These are phyloP conservation scores for Fragilariopsis cylindrus DNA, from an alignment of 108 stramenopile genomes.

Conservation along the genomic window DNA sequence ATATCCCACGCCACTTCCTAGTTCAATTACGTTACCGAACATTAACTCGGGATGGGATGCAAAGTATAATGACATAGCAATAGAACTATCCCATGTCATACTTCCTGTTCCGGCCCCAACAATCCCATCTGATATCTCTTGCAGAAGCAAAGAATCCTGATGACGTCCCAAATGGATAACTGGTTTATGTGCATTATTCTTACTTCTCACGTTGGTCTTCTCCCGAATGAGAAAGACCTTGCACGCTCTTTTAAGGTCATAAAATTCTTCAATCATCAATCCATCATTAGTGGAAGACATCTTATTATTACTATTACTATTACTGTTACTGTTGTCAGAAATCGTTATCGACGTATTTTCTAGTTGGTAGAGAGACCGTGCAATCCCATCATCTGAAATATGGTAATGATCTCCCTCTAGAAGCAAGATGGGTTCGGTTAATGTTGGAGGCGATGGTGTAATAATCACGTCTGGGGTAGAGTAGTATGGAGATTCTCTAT, in stretches of 20 bases:
- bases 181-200: background rate
- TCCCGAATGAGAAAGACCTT: constrained; percentile 47
- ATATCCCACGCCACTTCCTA: constrained; percentile 60
- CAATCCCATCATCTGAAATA: constrained; percentile 50
- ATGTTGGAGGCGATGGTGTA: constrained; percentile 1
- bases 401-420: constrained; percentile 56
- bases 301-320: too few species aligned
- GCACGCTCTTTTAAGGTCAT: constrained; percentile 42
- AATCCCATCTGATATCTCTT: constrained; percentile 52
- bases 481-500: background rate
- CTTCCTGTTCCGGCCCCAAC: constrained; percentile 55
- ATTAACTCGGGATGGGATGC: constrained; percentile 36
- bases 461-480: background rate
- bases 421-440: constrained; percentile 26
- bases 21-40: constrained; percentile 52
- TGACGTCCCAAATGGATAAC: background rate
- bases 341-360: background rate
- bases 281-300: too few species aligned
- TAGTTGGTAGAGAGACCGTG: constrained; percentile 50
- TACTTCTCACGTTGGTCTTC: background rate
- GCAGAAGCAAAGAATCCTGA: constrained; percentile 30
- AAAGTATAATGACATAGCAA: constrained; percentile 62
- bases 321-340: too few species aligned
- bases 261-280: constrained; percentile 43
- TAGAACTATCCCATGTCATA: constrained; percentile 66